A percentile compares a stretch with the other conserved stretches of the same genome.
These are phyloP conservation scores for Jimgerdemannia flammicorona DNA, from an alignment of 192 early-diverging fungal genomes.

Conservation along the genomic window DNA sequence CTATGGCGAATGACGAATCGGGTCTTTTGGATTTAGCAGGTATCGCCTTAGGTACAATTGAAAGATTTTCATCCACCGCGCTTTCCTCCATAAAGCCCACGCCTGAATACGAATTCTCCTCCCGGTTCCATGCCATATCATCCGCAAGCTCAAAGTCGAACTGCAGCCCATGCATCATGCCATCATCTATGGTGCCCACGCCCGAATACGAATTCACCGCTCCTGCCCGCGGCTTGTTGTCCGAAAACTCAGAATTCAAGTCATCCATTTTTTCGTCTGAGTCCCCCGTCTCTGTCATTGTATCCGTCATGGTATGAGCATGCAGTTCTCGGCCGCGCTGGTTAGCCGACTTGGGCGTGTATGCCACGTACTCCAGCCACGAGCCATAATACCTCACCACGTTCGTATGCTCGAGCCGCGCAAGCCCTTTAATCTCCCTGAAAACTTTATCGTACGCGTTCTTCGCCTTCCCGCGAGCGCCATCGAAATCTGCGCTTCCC, in stretches of 20 bases:
- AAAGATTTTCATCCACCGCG: too few species aligned
- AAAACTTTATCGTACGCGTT: slow-evolving; percentile 65
- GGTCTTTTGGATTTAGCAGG: too few species aligned
- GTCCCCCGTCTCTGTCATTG: not conserved
- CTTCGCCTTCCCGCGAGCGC: not conserved
- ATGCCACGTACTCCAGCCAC: slow-evolving; percentile 74
- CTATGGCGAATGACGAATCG: slow-evolving; percentile 2
- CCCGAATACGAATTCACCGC: too few species aligned
- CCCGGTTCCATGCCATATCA: too few species aligned
- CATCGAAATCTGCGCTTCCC: slow-evolving; percentile 32
- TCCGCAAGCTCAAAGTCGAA: too few species aligned
- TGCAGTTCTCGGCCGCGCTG: not conserved
- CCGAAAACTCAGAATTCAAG: not conserved
- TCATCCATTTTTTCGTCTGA: not conserved
- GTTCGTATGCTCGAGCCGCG: slow-evolving; percentile 81
- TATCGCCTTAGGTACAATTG: too few species aligned
- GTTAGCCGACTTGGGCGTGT: slow-evolving; percentile 1
- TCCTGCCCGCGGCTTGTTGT: not conserved
- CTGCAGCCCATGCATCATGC: too few species aligned
- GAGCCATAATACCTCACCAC: slow-evolving; percentile 91
- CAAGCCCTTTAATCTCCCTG: slow-evolving; percentile 88
- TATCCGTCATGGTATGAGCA: not conserved
- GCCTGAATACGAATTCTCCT: too few species aligned
- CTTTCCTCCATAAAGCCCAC: too few species aligned
- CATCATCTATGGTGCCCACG: too few species aligned